Base-by-base conservation (phyloP, 2,329 filamentous ascomycete species). In the Sporothrix variecibatus region DNA sequence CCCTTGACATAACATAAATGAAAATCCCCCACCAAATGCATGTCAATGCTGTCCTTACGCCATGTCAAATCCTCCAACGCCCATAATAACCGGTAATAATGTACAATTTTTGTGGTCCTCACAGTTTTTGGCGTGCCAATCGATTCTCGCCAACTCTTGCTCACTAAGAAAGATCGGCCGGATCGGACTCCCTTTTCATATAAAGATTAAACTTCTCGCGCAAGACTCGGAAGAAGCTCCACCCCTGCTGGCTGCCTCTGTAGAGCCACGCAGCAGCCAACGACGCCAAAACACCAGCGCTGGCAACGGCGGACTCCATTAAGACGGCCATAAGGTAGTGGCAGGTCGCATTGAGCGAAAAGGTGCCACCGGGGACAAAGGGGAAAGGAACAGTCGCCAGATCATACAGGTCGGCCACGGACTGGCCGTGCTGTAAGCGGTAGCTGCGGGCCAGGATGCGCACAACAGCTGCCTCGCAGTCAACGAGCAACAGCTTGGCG, bases 301-400 rank as follows among this genome's bases (percentile, higher is more conserved):
- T 81, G 7, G 84, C 82, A 23, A 87, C 76, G 8, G 84, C 76
- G 2, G 88, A 75, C 72, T 86, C 83, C 23, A 86, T 58, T 20
- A 87, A 77, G 76, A 89, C 85, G 1, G 84, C 74, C 15, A 83
- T 82, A 5, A 87, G 68, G 71, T 87, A 81, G 77, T 88, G 89
- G 40, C 83, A 79, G 2, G 84, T 71, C 8, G 81, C 83, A 12
- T 82, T 82, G 78, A 81, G 78, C 11, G 82, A 83, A 26, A 86
- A 72, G 0, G 83, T 81, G 28, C 70, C 38, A 11, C 62, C 53
- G 20, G 34, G 46, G 5, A 43, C 26, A 11, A 49, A 51, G 38
- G 62, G 38, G 7, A 65, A 67, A 8, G 82, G 81, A 34, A 84
- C 76, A 26, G 82, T 78, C 51, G 80, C 82, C 12, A 81, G 75